These are phyloP conservation scores for Claviceps purpurea DNA, from an alignment of 2,329 filamentous ascomycete species.

Conservation along the genomic window DNA sequence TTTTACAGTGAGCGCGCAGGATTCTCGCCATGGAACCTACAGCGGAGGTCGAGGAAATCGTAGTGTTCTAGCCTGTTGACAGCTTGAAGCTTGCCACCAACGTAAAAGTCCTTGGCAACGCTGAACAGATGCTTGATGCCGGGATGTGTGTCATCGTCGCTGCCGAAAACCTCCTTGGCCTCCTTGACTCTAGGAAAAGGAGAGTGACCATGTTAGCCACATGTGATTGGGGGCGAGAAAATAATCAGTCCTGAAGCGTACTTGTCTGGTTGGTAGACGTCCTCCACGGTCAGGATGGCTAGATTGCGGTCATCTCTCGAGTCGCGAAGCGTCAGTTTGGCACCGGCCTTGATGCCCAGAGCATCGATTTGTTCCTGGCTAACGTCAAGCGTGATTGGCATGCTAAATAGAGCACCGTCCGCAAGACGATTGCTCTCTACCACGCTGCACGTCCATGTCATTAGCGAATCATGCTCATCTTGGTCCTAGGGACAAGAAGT, in stretches of 20 bases:
- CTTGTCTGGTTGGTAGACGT: constrained; percentile 95
- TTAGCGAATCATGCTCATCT: neutral
- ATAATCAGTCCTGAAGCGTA: constrained; percentile 29
- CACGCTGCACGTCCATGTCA: constrained; percentile 43
- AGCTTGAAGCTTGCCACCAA: constrained; percentile 92
- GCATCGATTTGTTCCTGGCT: constrained; percentile 61
- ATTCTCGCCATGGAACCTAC: constrained; percentile 33
- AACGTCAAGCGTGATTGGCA: constrained; percentile 91
- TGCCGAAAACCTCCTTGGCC: constrained; percentile 88
- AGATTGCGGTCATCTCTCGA: constrained; percentile 93
- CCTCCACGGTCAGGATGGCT: constrained; percentile 88
- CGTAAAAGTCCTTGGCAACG: constrained; percentile 73
- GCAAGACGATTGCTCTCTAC: constrained; percentile 77
- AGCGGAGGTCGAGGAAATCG: constrained; percentile 94
- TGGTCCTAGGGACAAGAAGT: neutral
- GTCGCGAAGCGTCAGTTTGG: constrained; percentile 79
- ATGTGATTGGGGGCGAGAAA: neutral
- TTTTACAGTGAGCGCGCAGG: too few species aligned
- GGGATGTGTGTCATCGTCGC: constrained; percentile 77
- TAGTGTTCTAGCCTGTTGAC: constrained; percentile 95
- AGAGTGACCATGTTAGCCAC: neutral
- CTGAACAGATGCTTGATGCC: constrained; percentile 82
- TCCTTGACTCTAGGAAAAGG: constrained; percentile 55
- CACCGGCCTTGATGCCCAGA: constrained; percentile 62
- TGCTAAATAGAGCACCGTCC: constrained; percentile 84